A percentile compares a stretch with the other conserved stretches of the same genome.
These are phyloP conservation scores for Diplodia scrobiculata DNA, from an alignment of 2,329 filamentous ascomycete species.

Conservation along the genomic window DNA sequence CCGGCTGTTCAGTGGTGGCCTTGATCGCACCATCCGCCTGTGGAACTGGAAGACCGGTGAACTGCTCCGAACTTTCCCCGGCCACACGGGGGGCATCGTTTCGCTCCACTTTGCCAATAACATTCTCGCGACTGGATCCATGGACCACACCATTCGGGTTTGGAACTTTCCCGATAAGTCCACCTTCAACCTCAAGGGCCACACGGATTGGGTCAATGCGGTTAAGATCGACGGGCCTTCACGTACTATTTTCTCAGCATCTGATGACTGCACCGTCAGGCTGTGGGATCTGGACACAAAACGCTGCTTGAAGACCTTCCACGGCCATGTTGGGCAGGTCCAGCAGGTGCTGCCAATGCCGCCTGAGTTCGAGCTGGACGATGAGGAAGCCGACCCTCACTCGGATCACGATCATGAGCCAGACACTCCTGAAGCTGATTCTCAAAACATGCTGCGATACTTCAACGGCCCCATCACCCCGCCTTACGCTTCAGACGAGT, in stretches of 20 bases:
- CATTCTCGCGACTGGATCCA: constrained; percentile 82
- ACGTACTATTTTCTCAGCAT: constrained; percentile 86
- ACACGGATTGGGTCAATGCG: constrained; percentile 95
- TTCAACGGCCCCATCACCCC: constrained; percentile 29
- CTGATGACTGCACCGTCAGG: constrained; percentile 87
- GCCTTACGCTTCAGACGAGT: constrained; percentile 21
- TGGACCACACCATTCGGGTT: constrained; percentile 86
- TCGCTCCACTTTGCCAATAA: constrained; percentile 84
- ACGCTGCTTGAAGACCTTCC: constrained; percentile 72
- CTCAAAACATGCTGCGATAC: constrained; percentile 14
- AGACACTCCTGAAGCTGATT: constrained; percentile 31
- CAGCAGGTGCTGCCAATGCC: constrained; percentile 87
- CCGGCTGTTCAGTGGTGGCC: constrained; percentile 85
- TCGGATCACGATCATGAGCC: constrained; percentile 56
- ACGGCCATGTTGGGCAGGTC: constrained; percentile 91
- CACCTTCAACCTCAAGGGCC: constrained; percentile 76
- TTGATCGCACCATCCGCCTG: constrained; percentile 84
- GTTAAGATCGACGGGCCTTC: constrained; percentile 81
- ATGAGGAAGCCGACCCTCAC: constrained; percentile 59
- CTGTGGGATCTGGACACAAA: constrained; percentile 91
- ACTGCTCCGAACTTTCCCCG: constrained; percentile 76
- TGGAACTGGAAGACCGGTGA: constrained; percentile 97
- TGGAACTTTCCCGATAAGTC: constrained; percentile 88
- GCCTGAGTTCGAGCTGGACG: constrained; percentile 85
- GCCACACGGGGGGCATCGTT: constrained; percentile 81